A percentile compares a stretch with the other conserved stretches of the same genome.
phyloP scores from a whole-genome alignment of 805 yeast genomes.

The Starmerella geochares region DNA sequence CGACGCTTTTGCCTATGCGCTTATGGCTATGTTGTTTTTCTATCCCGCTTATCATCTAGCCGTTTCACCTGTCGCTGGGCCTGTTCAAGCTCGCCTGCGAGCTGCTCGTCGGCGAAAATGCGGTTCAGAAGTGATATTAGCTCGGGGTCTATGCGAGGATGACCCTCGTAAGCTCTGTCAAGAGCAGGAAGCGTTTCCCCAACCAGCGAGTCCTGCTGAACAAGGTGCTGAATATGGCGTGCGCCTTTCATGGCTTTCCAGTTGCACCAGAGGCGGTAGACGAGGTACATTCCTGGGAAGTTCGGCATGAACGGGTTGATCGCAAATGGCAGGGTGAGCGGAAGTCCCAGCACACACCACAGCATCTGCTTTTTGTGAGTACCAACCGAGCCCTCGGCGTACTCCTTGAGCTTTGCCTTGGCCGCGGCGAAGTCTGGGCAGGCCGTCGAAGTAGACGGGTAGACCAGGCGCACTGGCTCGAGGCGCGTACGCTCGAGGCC shows the following conservation, averaged over 20 bases:
- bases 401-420: constrained; percentile 28
- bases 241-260: constrained; percentile 69
- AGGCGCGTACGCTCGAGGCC: constrained; percentile 10
- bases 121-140: constrained; percentile 9
- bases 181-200: constrained; percentile 23
- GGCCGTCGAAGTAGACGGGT: constrained; percentile 37
- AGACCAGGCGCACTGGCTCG: constrained; percentile 36
- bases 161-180: constrained; percentile 9
- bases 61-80: constrained; percentile 20
- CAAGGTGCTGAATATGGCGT: constrained; percentile 49
- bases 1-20: background rate
- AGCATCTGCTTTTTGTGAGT: constrained; percentile 50
- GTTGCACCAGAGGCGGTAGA: constrained; percentile 76
- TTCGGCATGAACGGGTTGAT: constrained; percentile 81
- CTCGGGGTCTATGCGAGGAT: constrained; percentile 1
- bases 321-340: constrained; percentile 70
- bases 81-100: constrained; percentile 20
- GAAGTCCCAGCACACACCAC: constrained; percentile 50
- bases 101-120: constrained; percentile 14
- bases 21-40: background rate
- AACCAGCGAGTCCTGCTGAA: constrained; percentile 37
- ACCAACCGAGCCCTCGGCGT: constrained; percentile 39
- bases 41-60: background rate
- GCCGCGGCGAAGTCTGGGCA: constrained; percentile 26
- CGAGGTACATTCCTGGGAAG: constrained; percentile 78